Evolutionary conservation across 805 yeast species (phyloP), one percentile per base, ranked within the genome.

Genomic region (baker's yeast (Saccharomyces cerevisiae)): DNA sequence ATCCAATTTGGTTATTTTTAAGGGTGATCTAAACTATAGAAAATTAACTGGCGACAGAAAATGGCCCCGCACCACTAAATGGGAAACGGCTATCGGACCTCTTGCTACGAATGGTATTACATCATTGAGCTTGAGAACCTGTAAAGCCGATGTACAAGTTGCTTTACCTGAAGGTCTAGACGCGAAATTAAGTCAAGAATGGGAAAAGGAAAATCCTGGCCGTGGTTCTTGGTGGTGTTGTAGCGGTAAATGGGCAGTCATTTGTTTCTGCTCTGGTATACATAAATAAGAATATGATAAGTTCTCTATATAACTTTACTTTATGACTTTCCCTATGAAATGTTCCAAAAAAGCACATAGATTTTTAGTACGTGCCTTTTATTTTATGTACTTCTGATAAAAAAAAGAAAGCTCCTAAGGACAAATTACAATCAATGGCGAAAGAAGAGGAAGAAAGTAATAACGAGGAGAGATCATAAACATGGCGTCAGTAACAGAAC

Each of bases 11-110:
- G 79, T 88, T 21, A 82, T 94, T 57, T 85, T 92, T 71, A 94
- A 94, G 73, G 99, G 99, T 55, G 99, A 94, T 65, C 78, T 94
- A 72, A 94, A 94, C 74, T 92, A 95, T 73, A 82, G 99, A 72
- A 94, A 94, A 70, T 73, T 95, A 56, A 87, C 96, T 1, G 96
- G 89, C 51, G 99, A 94, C 65, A 79, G 91, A 70, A 77, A 77
- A 62, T 94, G 99, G 99, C 82, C 82, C 21, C 79, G 85, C 55
- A 81, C 89, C 2, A 88, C 96, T 0, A 78, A 90, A 1, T 95
- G 92, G 73, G 61, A 57, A 3, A 69, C 71, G 0, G 92, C 96
- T 4, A 79, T 92, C 56, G 87, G 87, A 53, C 79, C 81, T 3
- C 76, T 92, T 59, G 85, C 86, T 0, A 59, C 70, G 0, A 78